Evolutionary conservation across 1,284 basidiomycete species (phyloP), one percentile per base, ranked within the genome.

Genomic region (Ceraceosorus bombacis): DNA sequence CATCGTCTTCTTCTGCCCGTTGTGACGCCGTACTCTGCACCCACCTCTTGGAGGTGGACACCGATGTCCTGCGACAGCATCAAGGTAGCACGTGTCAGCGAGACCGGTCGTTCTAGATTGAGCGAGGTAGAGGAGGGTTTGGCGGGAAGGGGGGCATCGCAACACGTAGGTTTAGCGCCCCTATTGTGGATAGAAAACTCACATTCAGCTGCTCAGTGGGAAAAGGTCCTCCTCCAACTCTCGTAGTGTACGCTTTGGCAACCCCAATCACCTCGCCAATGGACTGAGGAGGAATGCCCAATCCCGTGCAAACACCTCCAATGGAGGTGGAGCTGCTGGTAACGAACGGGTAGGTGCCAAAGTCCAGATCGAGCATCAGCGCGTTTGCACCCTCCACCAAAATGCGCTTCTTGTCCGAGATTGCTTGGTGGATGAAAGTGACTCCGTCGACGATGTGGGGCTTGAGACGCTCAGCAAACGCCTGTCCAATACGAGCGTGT

Each of bases 351-450:
- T 97, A 97, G 4, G 94, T 98, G 51, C 94, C 94, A 77, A 90
- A 94, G 80, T 98, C 94, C 69, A 98, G 82, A 77, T 98, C 95
- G 67, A 98, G 86, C 93, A 98, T 96, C 65, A 97, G 82, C 2
- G 94, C 94, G 76, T 98, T 98, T 57, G 95, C 94, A 52, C 94
- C 94, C 79, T 98, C 94, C 59, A 97, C 90, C 39, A 98, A 85
- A 53, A 98, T 81, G 51, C 82, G 84, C 80, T 94, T 94, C 63
- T 86, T 85, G 39, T 71, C 66, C 8, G 74, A 65, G 53, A 98
- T 80, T 36, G 91, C 88, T 61, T 85, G 80, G 81, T 96, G 90
- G 59, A 96, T 81, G 81, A 88, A 95, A 8, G 84, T 82, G 12
- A 93, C 84, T 65, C 89, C 88, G 80, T 97, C 90, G 64, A 90